Evolutionary conservation across 2,329 filamentous ascomycete genomes (phyloP), one percentile per base, ranked within the genome.

Genomic region (Neofusicoccum cordaticola): DNA sequence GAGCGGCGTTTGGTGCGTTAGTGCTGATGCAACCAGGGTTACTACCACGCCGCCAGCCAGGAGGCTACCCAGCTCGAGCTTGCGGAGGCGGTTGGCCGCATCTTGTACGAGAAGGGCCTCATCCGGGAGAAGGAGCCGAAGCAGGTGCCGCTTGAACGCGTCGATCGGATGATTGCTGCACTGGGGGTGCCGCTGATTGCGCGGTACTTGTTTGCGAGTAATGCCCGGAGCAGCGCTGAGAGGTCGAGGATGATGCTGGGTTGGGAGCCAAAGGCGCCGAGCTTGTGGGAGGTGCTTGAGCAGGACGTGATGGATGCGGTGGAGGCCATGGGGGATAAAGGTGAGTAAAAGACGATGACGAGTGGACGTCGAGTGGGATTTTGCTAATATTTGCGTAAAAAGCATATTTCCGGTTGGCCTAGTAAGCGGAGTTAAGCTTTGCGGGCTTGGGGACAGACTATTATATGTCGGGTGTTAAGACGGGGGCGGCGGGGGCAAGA

Each of bases 31-130:
- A 19, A 9, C 2, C 74, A 84, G 44, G 88, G 81, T 13, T 92
- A 92, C 69, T 92, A 87, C 77, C 86, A 92, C 67, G 80, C 83
- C 5, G 86, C 89, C 72, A 85, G 83, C 68, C 88, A 86, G 1
- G 77, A 83, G 61, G 85, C 88, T 71, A 77, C 77, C 22, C 92
- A 88, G 89, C 82, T 84, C 4, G 85, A 91, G 15, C 72, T 89
- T 6, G 79, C 86, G 2, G 65, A 69, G 19, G 58, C 62, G 2
- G 72, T 75, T 64, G 73, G 71, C 0, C 65, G 69, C 64, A 72
- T 71, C 50, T 86, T 85, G 0, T 78, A 81, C 51, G 80, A 85
- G 67, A 80, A 85, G 70, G 84, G 84, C 0, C 78, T 85, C n/a
- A 78, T 88, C 39, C 62, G 69, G 60, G 70, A 67, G 12, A 65